These are phyloP conservation scores for Trichoderma oligosporum DNA, from an alignment of 2,329 filamentous ascomycete species.

Conservation along the genomic window DNA sequence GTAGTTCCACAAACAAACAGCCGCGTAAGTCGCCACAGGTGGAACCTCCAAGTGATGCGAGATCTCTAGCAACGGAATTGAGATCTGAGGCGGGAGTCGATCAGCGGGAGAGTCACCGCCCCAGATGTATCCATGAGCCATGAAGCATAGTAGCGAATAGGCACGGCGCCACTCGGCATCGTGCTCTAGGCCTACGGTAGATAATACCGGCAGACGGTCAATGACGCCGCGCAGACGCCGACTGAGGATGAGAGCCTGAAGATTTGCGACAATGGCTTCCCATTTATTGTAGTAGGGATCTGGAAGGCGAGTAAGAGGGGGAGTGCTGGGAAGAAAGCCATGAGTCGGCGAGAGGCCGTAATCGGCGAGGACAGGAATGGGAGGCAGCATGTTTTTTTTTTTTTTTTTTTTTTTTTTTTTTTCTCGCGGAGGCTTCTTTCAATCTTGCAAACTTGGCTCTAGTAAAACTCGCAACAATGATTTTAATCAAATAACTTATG, in stretches of 20 bases:
- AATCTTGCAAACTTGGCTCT: too few species aligned
- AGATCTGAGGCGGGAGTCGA: constrained; percentile 73
- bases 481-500: not conserved
- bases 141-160: constrained; percentile 85
- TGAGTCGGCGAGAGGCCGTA: constrained; percentile 75
- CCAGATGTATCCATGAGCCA: constrained; percentile 96
- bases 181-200: constrained; percentile 73
- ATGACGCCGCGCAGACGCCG: constrained; percentile 77
- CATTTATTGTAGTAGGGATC: constrained; percentile 93
- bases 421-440: too few species aligned
- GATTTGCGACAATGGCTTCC: constrained; percentile 81
- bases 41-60: constrained; percentile 78
- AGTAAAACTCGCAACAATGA: not conserved
- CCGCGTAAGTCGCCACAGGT: constrained; percentile 90
- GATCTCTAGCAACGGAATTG: constrained; percentile 74
- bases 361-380: constrained; percentile 63
- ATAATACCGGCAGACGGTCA: constrained; percentile 76
- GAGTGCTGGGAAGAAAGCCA: constrained; percentile 82
- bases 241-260: constrained; percentile 82
- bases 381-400: constrained; percentile 48
- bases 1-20: constrained; percentile 93
- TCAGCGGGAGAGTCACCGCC: constrained; percentile 80
- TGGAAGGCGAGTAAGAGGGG: constrained; percentile 75
- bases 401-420: not conserved
- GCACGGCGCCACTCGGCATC: constrained; percentile 91